Conservation (phyloP, 75 land plant genomes). For the Sequoiadendron giganteum region DNA sequence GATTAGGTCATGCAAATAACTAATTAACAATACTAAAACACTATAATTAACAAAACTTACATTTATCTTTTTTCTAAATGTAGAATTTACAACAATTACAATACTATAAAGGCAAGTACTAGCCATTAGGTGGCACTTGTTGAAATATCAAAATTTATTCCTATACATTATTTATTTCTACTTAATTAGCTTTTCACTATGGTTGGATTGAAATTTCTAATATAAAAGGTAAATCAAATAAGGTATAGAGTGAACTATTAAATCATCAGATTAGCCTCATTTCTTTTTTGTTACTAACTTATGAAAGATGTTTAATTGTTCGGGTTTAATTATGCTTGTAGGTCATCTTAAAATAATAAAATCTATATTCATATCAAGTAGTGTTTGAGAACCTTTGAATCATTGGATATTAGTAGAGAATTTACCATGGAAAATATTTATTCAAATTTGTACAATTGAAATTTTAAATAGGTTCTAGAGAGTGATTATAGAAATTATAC, state of each 20-base stretch:
- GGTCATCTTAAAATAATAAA: not conserved
- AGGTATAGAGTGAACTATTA: not conserved
- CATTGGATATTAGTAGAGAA: not conserved
- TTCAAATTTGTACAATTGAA: not conserved
- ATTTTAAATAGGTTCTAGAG: not conserved
- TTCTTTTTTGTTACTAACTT: not conserved
- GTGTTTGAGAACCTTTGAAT: not conserved
- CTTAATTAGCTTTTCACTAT: not conserved
- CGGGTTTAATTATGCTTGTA: not conserved
- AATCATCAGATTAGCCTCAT: no score
- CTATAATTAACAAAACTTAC: no score
- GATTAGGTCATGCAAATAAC: no score
- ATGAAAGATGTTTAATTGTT: not conserved
- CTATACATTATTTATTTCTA: not conserved
- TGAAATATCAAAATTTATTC: not conserved
- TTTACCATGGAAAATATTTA: not conserved
- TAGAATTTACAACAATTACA: no score
- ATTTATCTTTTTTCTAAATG: no score
- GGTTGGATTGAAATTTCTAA: not conserved
- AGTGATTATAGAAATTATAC: not conserved
- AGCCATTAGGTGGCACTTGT: no score
- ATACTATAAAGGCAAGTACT: no score
- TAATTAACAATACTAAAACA: no score
- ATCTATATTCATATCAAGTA: not conserved
- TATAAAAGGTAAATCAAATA: not conserved